Evolutionary conservation across 495 filamentous ascomycete species (phyloP), one percentile per base, ranked within the genome.

Genomic region (Apodospora peruviana): DNA sequence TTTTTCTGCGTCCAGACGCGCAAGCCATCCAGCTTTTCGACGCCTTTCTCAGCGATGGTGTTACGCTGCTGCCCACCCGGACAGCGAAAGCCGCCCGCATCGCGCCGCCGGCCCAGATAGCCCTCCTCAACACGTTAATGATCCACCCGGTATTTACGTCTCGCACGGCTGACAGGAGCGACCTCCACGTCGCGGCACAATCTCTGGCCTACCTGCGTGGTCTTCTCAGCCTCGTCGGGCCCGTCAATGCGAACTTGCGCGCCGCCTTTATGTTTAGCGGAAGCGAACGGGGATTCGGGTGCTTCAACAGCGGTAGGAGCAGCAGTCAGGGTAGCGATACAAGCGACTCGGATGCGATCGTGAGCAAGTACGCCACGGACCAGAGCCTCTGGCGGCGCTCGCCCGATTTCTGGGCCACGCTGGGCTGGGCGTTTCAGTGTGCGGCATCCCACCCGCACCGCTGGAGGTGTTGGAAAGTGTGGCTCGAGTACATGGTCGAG

Each of bases 351-450:
- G 58, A 59, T 0, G 70, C 69, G 23, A 69, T 79, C 7, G 57
- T 74, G 19, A 66, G 76, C 14, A 72, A 77, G 0, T 65, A 91
- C 22, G 84, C 80, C 1, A 76, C 79, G 19, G 67, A 74, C n/a
- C 79, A 80, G 9, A 80, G 86, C 2, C 41, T 96, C 5, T 95
- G 87, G 80, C 64, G 69, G 14, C 74, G 79, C 17, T 88, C 83
- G 0, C 81, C 85, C 21, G 88, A 95, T 58, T 91, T 97, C 52
- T 98, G 94, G 88, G 79, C 85, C 35, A 77, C 86, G 0, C 81
- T 91, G 1, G 93, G 93, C 3, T 97, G 93, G 93, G 84, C 87
- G 0, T 95, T 96, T 64, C 91, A 90, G 55, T 98, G 93, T 67
- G 89, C 88, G 14, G 76, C 88, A 2, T 64, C 75, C 36, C 74